Percentiles rank a stretch among this genome's conserved stretches.
Evolutionary conservation across 495 filamentous ascomycete genomes (phyloP).

Genomic region (Collariella sp.): DNA sequence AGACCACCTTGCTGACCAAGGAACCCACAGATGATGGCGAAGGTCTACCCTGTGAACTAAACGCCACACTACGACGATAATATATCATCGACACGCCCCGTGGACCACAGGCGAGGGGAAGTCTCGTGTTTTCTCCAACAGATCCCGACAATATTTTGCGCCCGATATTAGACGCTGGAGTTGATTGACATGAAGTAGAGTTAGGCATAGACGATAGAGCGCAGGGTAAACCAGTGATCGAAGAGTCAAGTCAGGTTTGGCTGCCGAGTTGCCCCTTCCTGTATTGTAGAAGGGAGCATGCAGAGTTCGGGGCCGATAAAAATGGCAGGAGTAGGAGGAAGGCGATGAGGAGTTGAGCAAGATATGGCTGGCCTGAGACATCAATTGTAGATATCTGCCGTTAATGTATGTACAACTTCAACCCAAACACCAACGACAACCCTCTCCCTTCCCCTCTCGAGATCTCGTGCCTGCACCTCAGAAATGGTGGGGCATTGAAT

Average conservation of each 20-base stretch:
- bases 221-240: background rate
- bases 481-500: background rate
- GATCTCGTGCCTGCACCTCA: background rate
- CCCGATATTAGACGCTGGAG: no score
- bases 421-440: no score
- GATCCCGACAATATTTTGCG: background rate
- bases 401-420: no score
- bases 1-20: background rate
- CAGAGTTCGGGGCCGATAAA: no score
- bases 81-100: no score
- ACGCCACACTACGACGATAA: background rate
- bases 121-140: no score
- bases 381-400: no score
- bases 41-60: constrained; percentile 35
- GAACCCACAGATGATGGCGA: constrained; percentile 33
- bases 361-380: no score
- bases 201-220: background rate
- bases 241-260: background rate
- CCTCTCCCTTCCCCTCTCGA: no score
- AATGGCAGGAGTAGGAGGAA: no score
- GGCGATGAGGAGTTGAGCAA: no score
- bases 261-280: background rate
- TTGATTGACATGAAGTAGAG: background rate
- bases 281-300: no score
- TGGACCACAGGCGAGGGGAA: background rate